Evolutionary conservation across 495 filamentous ascomycete genomes (phyloP), one percentile per base, ranked within the genome.

Genomic region (Penicillium argentinense): DNA sequence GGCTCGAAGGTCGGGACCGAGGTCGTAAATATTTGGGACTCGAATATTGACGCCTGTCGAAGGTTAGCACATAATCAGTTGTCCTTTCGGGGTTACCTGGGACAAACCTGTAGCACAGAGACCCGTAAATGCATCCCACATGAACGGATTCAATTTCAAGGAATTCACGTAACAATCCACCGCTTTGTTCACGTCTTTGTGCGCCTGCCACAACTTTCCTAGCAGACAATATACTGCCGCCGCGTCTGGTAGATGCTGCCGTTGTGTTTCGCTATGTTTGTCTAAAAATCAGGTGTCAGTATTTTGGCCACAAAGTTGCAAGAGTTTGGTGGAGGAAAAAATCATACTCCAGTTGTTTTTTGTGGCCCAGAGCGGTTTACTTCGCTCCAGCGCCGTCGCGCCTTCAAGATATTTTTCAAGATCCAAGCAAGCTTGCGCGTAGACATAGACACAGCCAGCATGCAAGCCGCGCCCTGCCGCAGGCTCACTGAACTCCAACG

Each of bases 101-200:
- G 25, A 59, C 75, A 52, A 61, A 85, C 85, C 85, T 23, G 80
- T 76, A 49, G 86, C 79, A 47, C 85, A 87, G 3, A 98, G 71
- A n/a, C 78, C 84, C 14, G 84, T 75, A 63, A 96, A 97, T 0
- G 95, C 95, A 73, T 98, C 93, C 93, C 95, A 97, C 81, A 95
- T 91, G 68, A 97, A 95, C 0, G 93, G 91, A 59, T 97, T 97
- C 27, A 84, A 61, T 64, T 91, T 95, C 39, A 97, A 71, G 6
- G 93, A 84, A 46, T 91, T 88, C 45, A 91, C 88, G 63, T 90
- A 97, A 59, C 80, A 87, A 38, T 87, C 78, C 9, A 90, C 79
- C 23, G 95, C 89, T 57, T 87, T 90, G 52, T 84, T 83, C 49
- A 83, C 75, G 63, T 96, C 87, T 39, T 86, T 83, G 58, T 91